Evolutionary conservation across 2,329 filamentous ascomycete genomes (phyloP), one percentile per base, ranked within the genome.

Genomic region (Hypoxylon sp.): DNA sequence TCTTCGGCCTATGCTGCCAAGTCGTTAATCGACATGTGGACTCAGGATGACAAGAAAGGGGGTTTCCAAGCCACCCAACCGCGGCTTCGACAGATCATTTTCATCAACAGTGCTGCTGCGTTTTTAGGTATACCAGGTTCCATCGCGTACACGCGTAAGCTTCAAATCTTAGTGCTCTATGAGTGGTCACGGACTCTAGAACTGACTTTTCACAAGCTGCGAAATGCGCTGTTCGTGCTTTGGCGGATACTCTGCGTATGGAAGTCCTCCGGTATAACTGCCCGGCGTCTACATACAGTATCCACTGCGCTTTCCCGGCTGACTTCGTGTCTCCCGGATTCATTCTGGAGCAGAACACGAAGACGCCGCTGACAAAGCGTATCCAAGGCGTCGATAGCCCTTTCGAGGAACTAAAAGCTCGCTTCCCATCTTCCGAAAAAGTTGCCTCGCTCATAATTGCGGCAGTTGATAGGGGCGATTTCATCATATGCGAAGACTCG

Each of bases 201-300:
- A 11, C 50, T 65, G 21, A 65, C 45, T 5, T 17, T 10, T 1
- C 6, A 21, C 58, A 11, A 74, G 71, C 72, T 28, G 65, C 71
- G n/a, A 74, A 73, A 55, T 46, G 46, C 38, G 71, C 70, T 17
- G 63, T 67, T 6, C 72, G 67, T 38, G 73, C 70, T 1, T 57
- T 77, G 4, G 73, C 75, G 14, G 74, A 76, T 51, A 76, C 75
- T 1, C 60, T 77, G 25, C 58, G 75, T n/a, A 70, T 75, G 62
- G 73, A 73, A 61, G 71, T 66, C 7, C 49, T 73, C 6, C 67
- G 74, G 6, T 72, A 74, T 59, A 68, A 62, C 11, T 55, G 60
- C 21, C 51, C 67, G 2, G 60, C 36, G 9, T 73, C 70, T 17
- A 71, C 60, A 0, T 77, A 76, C 58, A 71, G 49, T 11, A 65